A percentile compares a stretch with the other conserved stretches of the same genome.
Evolutionary conservation across 257 asterid species (phyloP).

Genomic region (Gentiana macrophylla): DNA sequence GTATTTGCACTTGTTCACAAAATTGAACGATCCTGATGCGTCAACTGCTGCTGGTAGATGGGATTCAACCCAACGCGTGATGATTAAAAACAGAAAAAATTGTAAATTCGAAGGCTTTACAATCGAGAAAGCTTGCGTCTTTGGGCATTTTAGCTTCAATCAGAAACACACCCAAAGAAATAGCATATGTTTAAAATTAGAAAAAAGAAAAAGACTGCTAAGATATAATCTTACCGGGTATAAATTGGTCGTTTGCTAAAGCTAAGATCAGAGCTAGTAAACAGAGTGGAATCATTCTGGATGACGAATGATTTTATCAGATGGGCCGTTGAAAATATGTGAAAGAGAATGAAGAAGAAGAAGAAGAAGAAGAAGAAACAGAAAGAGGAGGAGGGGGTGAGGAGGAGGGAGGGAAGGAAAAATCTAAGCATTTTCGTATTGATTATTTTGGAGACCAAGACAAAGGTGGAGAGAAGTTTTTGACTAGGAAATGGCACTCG

Average conservation of each 20-base stretch:
- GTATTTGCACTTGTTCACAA: slow-evolving; percentile 59
- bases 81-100: background rate
- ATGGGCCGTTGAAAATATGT: background rate
- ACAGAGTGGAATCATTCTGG: slow-evolving; percentile 28
- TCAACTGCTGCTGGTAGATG: slow-evolving; percentile 27
- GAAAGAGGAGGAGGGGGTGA: background rate
- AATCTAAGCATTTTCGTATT: too few relatives aligned
- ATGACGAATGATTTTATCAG: background rate
- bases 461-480: background rate
- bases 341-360: background rate
- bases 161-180: too few relatives aligned
- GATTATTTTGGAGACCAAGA: too few relatives aligned
- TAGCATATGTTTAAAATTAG: background rate
- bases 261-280: slow-evolving; percentile 22
- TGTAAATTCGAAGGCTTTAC: too few relatives aligned
- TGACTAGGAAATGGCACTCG: too few relatives aligned
- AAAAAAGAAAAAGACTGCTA: background rate
- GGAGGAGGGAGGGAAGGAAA: background rate
- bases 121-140: slow-evolving; percentile 21
- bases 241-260: slow-evolving; percentile 14
- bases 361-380: background rate
- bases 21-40: slow-evolving; percentile 39
- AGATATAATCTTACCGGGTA: slow-evolving; percentile 6
- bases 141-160: background rate
- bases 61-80: background rate